These are phyloP conservation scores for Psilocybe tampanensis DNA, from an alignment of 768 basidiomycete genomes.

Conservation along the genomic window DNA sequence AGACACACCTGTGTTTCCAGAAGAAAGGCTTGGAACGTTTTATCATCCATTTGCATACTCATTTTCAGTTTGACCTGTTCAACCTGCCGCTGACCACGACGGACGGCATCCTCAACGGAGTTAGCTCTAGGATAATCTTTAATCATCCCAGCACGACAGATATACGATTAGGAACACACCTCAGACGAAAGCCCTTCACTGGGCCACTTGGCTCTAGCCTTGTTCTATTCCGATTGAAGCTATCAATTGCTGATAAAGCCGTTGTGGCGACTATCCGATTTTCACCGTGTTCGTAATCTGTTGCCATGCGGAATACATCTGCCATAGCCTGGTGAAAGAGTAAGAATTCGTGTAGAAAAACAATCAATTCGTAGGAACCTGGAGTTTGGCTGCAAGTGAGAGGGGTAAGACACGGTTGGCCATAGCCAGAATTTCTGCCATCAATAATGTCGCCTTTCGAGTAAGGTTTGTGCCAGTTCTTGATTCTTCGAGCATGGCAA, in stretches of 20 bases:
- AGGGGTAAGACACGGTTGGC: conserved; percentile 87
- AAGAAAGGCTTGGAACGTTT: conserved; percentile 80
- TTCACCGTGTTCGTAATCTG: conserved; percentile 75
- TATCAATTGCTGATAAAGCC: conserved; percentile 86
- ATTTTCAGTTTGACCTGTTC: conserved; percentile 89
- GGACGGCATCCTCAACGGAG: conserved; percentile 82
- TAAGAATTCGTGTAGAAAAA: not conserved
- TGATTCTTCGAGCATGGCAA: conserved; percentile 82
- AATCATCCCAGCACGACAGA: not conserved
- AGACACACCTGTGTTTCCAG: conserved; percentile 79
- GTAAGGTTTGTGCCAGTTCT: conserved; percentile 72
- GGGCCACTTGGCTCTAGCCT: conserved; percentile 59
- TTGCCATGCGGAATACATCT: conserved; percentile 81
- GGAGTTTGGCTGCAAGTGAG: conserved; percentile 79
- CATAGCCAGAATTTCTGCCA: conserved; percentile 90
- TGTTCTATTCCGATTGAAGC: conserved; percentile 87
- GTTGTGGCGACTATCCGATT: conserved; percentile 83
- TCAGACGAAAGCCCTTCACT: conserved; percentile 59
- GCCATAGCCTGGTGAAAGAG: conserved; percentile 68
- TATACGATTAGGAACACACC: conserved; percentile 42
- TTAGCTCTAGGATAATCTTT: conserved; percentile 55
- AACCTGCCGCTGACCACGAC: conserved; percentile 86
- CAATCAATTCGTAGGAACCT: conserved; percentile 44
- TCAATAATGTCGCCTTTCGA: conserved; percentile 86
- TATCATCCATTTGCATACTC: conserved; percentile 95